A percentile compares a stretch with the other conserved stretches of the same genome.
Conservation (phyloP, 2,329 filamentous ascomycete genomes). For the Zymoseptoria pseudotritici region DNA sequence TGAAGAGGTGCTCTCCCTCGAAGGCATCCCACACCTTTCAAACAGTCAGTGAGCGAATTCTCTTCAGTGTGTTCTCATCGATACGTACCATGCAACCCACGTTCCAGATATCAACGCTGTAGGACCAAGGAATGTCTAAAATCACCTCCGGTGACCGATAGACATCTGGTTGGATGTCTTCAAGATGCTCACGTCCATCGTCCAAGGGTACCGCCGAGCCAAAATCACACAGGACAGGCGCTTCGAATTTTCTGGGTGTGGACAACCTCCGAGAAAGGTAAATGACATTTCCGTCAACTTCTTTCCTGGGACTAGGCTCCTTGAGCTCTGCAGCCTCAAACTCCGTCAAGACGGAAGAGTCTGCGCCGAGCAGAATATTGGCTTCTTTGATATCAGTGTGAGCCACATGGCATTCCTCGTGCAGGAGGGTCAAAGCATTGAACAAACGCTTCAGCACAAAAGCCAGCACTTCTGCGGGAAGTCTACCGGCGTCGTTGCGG, state of each 20-base stretch:
- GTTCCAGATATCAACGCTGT: slow-evolving; percentile 34
- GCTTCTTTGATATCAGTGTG: slow-evolving; percentile 15
- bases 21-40: slow-evolving; percentile 33
- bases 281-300: slow-evolving; percentile 12
- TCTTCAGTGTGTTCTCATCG: neutral
- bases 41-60: neutral
- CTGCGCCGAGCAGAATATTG: slow-evolving; percentile 19
- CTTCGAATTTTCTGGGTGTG: slow-evolving; percentile 7
- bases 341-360: slow-evolving; percentile 11
- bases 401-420: neutral
- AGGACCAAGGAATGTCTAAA: slow-evolving; percentile 28
- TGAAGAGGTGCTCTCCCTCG: slow-evolving; percentile 30
- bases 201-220: slow-evolving; percentile 8
- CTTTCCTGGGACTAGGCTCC: slow-evolving; percentile 12
- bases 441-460: neutral
- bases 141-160: slow-evolving; percentile 33
- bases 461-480: neutral
- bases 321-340: slow-evolving; percentile 13
- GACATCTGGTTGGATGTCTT: slow-evolving; percentile 30
- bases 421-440: neutral
- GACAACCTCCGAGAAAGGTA: slow-evolving; percentile 13
- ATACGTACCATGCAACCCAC: slow-evolving; percentile 13
- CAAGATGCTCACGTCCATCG: slow-evolving; percentile 8
- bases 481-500: neutral
- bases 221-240: slow-evolving; percentile 19